Evolutionary conservation across 306 rosid genomes (phyloP).

Genomic region (Cotoneaster glaucophyllus): DNA sequence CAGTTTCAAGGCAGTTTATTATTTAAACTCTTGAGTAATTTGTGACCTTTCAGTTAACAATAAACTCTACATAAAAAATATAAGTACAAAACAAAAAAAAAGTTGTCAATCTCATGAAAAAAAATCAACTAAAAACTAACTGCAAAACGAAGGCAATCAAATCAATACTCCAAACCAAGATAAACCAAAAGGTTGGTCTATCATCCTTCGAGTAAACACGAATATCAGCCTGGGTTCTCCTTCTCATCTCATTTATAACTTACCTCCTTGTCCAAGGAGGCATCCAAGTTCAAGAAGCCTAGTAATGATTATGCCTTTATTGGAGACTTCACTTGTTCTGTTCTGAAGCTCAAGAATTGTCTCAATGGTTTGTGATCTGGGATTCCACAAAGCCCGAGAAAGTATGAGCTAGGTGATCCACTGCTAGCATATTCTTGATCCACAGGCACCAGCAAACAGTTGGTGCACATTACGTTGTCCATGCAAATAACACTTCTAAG

Average conservation of each 20-base stretch:
- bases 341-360: slow-evolving; percentile 34
- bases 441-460: slow-evolving; percentile 7
- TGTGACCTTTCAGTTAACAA: neutral
- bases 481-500: neutral
- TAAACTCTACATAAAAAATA: neutral
- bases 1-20: too few species aligned
- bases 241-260: slow-evolving; percentile 32
- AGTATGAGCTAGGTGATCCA: slow-evolving; percentile 8
- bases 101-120: neutral
- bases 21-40: too few species aligned
- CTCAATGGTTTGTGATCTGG: slow-evolving; percentile 28
- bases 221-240: slow-evolving; percentile 30
- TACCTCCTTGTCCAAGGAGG: slow-evolving; percentile 42
- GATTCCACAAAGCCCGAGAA: slow-evolving; percentile 24
- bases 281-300: slow-evolving; percentile 38
- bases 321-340: slow-evolving; percentile 23
- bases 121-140: neutral
- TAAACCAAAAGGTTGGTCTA: slow-evolving; percentile 7
- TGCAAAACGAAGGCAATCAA: neutral
- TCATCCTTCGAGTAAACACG: slow-evolving; percentile 30
- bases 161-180: neutral
- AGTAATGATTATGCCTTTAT: slow-evolving; percentile 20
- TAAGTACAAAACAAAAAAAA: neutral
- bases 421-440: neutral
- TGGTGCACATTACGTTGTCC: neutral